Base-by-base conservation (phyloP, 805 yeast species). In the Starmerella asiatica region DNA sequence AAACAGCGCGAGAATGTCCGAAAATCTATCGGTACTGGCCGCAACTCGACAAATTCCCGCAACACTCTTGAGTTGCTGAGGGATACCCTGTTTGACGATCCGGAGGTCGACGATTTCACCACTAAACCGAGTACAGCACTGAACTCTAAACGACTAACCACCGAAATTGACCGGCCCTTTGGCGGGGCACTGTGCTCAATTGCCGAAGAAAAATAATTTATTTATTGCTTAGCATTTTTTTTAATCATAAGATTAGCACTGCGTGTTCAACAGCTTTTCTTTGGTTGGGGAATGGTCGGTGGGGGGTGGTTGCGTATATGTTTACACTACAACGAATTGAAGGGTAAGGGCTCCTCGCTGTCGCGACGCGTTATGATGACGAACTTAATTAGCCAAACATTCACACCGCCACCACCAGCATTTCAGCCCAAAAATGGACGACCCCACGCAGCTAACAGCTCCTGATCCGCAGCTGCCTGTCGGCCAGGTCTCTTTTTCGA, bases 1-100 rank as follows among this genome's bases (percentile, higher is more conserved):
- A 36, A 45, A 20, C 54, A 56, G 26, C 47, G 58, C 20, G 52
- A 54, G 32, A 52, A 51, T 29, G 54, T 59, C 49, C 50, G 56
- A 6, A 46, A 44, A 8, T 52, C 56, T 2, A 51, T 48, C 11
- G 54, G 54, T 18, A 40, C 45, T 16, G 51, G 49, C 21, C 23
- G 51, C 2, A 51, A 48, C 12, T 38, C 46, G 2, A 48, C 50
- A 21, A 26, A 36, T 18, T 48, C 54, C 14, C 44, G 56, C 11
- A 48, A 48, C 29, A 51, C 56, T 3, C 43, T 53, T 17, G 56
- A 51, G 19, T 29, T 42, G 29, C 44, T 47, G 28, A 44, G 56
- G 9, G 47, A 44, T 12, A 44, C 41, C 15, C 27, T 51, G 14
- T 38, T 46, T 19, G 51, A 51, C 15, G 52, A 45, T 31, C 42